These are phyloP conservation scores for Trifolium dubium DNA, from an alignment of 306 rosid species.

Conservation along the genomic window DNA sequence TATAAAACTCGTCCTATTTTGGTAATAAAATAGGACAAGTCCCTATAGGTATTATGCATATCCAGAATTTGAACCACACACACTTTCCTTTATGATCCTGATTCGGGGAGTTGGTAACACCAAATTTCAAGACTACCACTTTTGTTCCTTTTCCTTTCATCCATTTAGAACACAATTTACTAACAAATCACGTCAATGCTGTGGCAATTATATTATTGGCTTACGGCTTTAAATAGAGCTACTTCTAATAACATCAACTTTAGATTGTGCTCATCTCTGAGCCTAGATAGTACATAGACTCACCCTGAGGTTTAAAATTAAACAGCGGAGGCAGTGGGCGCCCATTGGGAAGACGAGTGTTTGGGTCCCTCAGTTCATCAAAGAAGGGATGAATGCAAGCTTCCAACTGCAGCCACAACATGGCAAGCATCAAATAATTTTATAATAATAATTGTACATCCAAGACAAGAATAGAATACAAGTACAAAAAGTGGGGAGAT, in stretches of 20 bases:
- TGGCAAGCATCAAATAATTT: slow-evolving; percentile 12
- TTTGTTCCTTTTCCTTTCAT: background rate
- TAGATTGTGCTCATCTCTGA: slow-evolving; percentile 35
- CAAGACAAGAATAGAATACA: slow-evolving; percentile 19
- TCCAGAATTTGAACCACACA: background rate
- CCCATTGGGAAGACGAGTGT: slow-evolving; percentile 94
- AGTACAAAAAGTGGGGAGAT: slow-evolving; percentile 23
- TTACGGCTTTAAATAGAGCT: slow-evolving; percentile 13
- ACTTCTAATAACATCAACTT: slow-evolving; percentile 21
- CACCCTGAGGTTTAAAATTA: slow-evolving; percentile 90
- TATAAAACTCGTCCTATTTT: background rate
- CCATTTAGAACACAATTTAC: slow-evolving; percentile 2
- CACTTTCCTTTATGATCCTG: no score
- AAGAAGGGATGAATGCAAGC: slow-evolving; percentile 99
- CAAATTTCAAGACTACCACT: background rate
- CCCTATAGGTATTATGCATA: background rate
- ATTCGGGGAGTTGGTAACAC: background rate
- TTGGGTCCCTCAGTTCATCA: slow-evolving; percentile 95
- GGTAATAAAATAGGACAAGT: background rate
- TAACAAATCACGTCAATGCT: background rate
- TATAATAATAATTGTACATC: slow-evolving; percentile 14
- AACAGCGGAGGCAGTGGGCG: slow-evolving; percentile 98
- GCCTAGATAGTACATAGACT: slow-evolving; percentile 33
- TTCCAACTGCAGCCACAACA: slow-evolving; percentile 70
- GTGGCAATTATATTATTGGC: background rate